Percentiles rank a stretch among this genome's conserved stretches.
Conservation (phyloP, 1,284 basidiomycete species). For the Rhizoctonia solani region DNA sequence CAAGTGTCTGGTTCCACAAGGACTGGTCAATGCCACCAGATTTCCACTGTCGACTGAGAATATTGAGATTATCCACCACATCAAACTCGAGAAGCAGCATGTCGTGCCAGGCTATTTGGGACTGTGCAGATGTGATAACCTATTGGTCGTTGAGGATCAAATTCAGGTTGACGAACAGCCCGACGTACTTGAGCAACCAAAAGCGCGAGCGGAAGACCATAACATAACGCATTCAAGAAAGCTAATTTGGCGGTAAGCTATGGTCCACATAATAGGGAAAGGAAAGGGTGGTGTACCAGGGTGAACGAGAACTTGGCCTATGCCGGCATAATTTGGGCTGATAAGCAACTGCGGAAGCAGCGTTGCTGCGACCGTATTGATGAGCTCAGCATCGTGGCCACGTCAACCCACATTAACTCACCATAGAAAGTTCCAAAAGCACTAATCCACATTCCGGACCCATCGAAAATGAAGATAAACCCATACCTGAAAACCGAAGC, state of each 20-base stretch:
- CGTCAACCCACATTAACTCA: background rate
- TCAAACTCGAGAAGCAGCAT: conserved; percentile 1
- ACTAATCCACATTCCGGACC: conserved; percentile 33
- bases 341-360: conserved; percentile 30
- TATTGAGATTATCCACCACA: background rate
- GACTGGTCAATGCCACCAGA: background rate
- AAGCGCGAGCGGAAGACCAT: conserved; percentile 21
- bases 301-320: conserved; percentile 10
- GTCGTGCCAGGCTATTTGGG: conserved; percentile 18
- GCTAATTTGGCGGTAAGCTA: background rate
- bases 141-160: background rate
- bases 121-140: conserved; percentile 15
- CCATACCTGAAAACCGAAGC: conserved; percentile 7
- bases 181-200: conserved; percentile 11
- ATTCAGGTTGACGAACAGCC: background rate
- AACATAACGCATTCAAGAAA: conserved; percentile 26
- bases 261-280: background rate
- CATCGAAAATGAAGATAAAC: conserved; percentile 30
- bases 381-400: background rate
- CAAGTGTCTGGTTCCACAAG: background rate
- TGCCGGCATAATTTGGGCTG: conserved; percentile 15
- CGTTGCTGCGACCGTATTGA: background rate
- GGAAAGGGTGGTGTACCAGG: background rate
- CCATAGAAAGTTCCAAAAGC: conserved; percentile 32
- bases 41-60: conserved; percentile 12